A percentile compares a stretch with the other conserved stretches of the same genome.
These are phyloP conservation scores for Stereum hirsutum DNA, from an alignment of 1,284 basidiomycete genomes.

Conservation along the genomic window DNA sequence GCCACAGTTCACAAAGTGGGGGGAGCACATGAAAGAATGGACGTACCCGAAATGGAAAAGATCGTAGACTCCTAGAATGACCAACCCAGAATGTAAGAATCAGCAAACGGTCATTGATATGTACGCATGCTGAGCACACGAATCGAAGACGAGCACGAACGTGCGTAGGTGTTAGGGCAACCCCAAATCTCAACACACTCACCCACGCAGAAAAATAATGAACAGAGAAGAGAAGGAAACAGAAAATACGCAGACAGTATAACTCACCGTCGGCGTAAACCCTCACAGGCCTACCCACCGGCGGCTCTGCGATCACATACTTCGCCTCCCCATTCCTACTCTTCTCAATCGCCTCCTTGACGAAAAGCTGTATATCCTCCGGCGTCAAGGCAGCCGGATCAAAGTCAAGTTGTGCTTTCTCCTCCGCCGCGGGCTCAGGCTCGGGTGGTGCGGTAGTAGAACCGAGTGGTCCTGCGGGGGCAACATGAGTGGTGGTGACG, in stretches of 20 bases:
- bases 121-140: too few species aligned
- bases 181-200: too few species aligned
- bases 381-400: constrained; percentile 57
- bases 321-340: constrained; percentile 41
- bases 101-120: too few species aligned
- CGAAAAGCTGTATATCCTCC: constrained; percentile 57
- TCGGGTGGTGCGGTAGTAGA: constrained; percentile 26
- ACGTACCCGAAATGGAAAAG: constrained; percentile 89
- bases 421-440: constrained; percentile 33
- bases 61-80: constrained; percentile 75
- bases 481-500: constrained; percentile 5
- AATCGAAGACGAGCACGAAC: too few species aligned
- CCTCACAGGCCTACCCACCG: constrained; percentile 59
- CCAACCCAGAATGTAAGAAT: constrained; percentile 12
- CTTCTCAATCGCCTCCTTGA: constrained; percentile 20
- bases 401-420: constrained; percentile 37
- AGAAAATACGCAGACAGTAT: constrained; percentile 8
- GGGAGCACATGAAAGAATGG: constrained; percentile 7
- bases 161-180: too few species aligned
- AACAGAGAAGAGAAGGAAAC: constrained; percentile 1
- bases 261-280: constrained; percentile 84
- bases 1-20: constrained; percentile 8
- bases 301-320: constrained; percentile 81
- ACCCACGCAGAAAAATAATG: too few species aligned
- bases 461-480: constrained; percentile 16